phyloP scores from a whole-genome alignment of 169 alveolate genomes.

The Cryptosporidium sp. region DNA sequence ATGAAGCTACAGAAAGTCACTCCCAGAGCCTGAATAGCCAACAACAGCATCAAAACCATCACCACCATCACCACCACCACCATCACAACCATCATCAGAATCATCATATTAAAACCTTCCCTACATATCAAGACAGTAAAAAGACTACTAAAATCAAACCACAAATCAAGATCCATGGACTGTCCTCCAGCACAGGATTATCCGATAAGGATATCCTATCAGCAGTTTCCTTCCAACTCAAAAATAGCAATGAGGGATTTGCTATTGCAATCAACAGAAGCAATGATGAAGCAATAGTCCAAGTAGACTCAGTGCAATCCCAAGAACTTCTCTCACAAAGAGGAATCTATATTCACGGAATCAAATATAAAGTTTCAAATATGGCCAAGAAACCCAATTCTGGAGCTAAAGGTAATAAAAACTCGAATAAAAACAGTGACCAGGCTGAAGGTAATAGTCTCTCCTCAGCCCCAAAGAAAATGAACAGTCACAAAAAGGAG shows the following conservation, averaged over 20 bases:
- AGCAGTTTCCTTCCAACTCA: slow-evolving; percentile 47
- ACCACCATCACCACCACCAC: not conserved
- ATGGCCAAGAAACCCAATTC: not conserved
- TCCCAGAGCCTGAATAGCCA: not conserved
- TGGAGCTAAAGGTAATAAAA: not conserved
- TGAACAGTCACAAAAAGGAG: not conserved
- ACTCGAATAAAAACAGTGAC: not conserved
- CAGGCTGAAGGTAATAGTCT: not conserved
- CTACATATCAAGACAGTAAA: slow-evolving; percentile 48
- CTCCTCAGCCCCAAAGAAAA: not conserved
- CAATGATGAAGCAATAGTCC: slow-evolving; percentile 34
- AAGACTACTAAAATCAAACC: slow-evolving; percentile 16
- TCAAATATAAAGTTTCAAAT: slow-evolving; percentile 40
- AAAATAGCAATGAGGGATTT: slow-evolving; percentile 53
- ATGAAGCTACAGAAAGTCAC: not conserved
- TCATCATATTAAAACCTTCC: slow-evolving; percentile 21
- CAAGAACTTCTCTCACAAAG: slow-evolving; percentile 57
- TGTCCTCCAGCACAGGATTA: not conserved
- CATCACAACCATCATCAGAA: not conserved
- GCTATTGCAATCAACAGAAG: slow-evolving; percentile 62
- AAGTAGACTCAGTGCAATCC: slow-evolving; percentile 62
- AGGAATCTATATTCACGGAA: slow-evolving; percentile 62
- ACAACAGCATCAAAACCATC: not conserved
- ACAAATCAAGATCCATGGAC: slow-evolving; percentile 48
- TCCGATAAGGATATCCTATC: slow-evolving; percentile 60